phyloP scores from a whole-genome alignment of 2,329 filamentous ascomycete genomes.

The Curvularia lunata region DNA sequence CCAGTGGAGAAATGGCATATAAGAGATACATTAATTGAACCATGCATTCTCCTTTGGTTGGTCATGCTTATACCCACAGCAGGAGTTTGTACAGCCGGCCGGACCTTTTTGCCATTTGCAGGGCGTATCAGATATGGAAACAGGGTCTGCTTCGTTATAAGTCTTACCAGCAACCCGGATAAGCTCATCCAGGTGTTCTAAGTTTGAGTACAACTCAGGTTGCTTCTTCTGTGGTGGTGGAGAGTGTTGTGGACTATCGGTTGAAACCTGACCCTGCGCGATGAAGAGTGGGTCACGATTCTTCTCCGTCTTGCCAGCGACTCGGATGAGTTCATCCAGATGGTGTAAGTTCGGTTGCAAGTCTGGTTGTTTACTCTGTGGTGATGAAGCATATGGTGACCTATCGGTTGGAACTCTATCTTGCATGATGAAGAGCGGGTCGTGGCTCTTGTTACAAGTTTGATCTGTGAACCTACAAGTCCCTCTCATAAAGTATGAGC shows the following conservation, averaged over 20 bases:
- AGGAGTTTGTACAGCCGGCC: background rate
- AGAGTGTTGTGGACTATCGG: background rate
- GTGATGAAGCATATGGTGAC: background rate
- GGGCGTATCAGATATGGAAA: background rate
- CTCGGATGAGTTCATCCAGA: background rate
- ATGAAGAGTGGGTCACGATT: conserved; percentile 1
- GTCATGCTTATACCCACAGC: background rate
- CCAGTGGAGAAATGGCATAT: background rate
- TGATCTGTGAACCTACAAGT: background rate
- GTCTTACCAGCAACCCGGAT: background rate
- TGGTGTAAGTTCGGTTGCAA: background rate
- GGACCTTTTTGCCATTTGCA: background rate
- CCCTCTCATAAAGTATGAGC: background rate
- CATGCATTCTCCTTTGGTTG: background rate
- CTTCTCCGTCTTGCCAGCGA: background rate
- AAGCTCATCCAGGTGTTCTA: background rate
- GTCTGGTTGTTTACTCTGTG: background rate
- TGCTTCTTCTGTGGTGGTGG: background rate
- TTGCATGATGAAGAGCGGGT: background rate
- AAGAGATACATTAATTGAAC: background rate
- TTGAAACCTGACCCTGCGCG: background rate
- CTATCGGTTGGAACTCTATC: background rate
- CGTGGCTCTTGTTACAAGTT: background rate
- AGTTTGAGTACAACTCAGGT: background rate
- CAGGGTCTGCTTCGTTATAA: background rate